Base-by-base conservation (phyloP, 345 rosid genomes). In the Clausena lansium region DNA sequence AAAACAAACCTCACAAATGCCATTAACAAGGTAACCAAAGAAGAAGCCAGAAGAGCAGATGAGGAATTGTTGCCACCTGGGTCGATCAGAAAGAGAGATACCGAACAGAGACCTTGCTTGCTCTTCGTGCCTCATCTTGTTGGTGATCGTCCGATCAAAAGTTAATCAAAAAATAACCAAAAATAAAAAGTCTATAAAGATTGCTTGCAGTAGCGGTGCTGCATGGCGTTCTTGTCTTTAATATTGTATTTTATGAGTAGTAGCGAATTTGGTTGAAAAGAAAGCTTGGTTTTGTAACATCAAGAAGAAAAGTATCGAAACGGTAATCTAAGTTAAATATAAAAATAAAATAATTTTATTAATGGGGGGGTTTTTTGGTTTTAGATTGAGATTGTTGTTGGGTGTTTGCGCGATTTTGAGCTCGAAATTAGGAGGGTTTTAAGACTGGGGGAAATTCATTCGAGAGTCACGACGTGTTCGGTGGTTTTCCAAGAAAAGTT, bases 101-200 rank as follows among this genome's bases (percentile, higher is more conserved):
- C 90, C 91, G 67, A 89, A 91, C 84, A 91, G 62, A 68, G 83
- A 88, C 86, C 90, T 81, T 13, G 85, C 72, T 59, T 86, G 92
- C 69, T 87, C 91, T 59, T 88, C 89, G 19, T 77, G 94, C 98
- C 99, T 96, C 99, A 14, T 82, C 87, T 81, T 65, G 22, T 10
- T 88, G 45, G 5, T 1, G 38, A 45, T 20, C 27, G 78, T 47
- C 67, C 11, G 39, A 27, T 50, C 63, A 50, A 50, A 32, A 38
- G 14, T n/a, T 10, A 35, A 24, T 33, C 5, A 54, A 9, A 55
- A 32, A 19, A 25, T 39, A 25, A 70, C 4, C 66, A 70, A n/a
- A 7, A 7, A 25, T n/a, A 62, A 47, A 0, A 27, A 41, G 33
- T 35, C 71, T 38, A 38, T 2, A 3, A 9, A 67, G 52, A 67